Percentiles rank a stretch among this genome's conserved stretches.
Conservation (phyloP, 805 yeast species). For the Monosporozyma siamensis region DNA sequence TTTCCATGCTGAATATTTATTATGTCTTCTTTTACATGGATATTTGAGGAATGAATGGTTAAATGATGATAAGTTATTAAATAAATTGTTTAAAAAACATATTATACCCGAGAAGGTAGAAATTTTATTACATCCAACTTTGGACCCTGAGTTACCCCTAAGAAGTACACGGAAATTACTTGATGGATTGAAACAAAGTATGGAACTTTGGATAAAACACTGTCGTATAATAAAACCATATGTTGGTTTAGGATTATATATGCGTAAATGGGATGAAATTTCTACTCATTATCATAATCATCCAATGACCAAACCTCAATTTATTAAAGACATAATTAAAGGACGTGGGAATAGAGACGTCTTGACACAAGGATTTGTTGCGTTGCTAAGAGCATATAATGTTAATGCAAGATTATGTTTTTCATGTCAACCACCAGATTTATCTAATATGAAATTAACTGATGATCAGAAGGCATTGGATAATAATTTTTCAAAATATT, state of each 20-base stretch:
- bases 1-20: constrained; percentile 51
- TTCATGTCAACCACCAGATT: constrained; percentile 88
- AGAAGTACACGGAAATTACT: constrained; percentile 54
- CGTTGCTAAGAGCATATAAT: constrained; percentile 59
- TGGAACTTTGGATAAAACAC: constrained; percentile 50
- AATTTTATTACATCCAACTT: constrained; percentile 41
- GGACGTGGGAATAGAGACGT: constrained; percentile 67
- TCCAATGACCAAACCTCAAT: constrained; percentile 33
- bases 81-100: constrained; percentile 29
- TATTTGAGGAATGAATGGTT: constrained; percentile 68
- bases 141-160: constrained; percentile 31
- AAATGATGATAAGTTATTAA: constrained; percentile 37
- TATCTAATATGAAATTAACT: constrained; percentile 34
- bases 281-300: constrained; percentile 4
- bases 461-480: constrained; percentile 2
- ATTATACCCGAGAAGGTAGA: constrained; percentile 41
- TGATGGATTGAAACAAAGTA: constrained; percentile 63
- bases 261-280: constrained; percentile 42
- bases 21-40: constrained; percentile 58
- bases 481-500: constrained; percentile 34
- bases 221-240: constrained; percentile 39
- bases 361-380: constrained; percentile 81
- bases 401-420: constrained; percentile 66
- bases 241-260: constrained; percentile 31
- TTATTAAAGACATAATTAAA: constrained; percentile 34